These are phyloP conservation scores for Auxenochlorella pyrenoidosa DNA, from an alignment of 139 green algal species.

Conservation along the genomic window DNA sequence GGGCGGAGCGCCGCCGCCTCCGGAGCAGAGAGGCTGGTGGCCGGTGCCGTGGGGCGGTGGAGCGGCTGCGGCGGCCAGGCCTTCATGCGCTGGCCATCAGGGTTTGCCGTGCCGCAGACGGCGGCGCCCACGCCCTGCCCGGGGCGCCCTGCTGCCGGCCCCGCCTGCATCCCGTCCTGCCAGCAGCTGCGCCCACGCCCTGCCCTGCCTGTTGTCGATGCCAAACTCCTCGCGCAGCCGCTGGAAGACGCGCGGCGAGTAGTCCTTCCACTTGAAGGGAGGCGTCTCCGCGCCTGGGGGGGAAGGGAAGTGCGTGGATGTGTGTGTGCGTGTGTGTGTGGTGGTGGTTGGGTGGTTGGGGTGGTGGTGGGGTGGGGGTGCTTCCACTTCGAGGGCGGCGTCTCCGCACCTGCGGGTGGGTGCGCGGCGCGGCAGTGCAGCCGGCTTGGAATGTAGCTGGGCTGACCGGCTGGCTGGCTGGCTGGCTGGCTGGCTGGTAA, in stretches of 20 bases:
- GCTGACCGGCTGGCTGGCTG: background rate
- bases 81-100: no score
- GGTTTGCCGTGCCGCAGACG: no score
- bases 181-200: background rate
- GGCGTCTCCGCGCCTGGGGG: constrained; percentile 12
- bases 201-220: constrained; percentile 62
- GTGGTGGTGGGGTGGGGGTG: no score
- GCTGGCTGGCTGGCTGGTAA: no score
- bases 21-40: no score
- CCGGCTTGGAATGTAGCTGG: no score
- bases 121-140: no score
- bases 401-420: background rate
- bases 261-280: constrained; percentile 89
- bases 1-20: no score
- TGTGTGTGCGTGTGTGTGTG: background rate
- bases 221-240: constrained; percentile 79
- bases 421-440: no score
- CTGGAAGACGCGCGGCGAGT: constrained; percentile 86
- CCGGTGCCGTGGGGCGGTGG: no score
- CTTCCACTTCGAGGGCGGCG: constrained; percentile 77
- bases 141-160: background rate
- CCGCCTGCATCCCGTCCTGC: no score
- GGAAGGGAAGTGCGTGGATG: background rate
- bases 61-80: no score
- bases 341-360: background rate